phyloP scores from a whole-genome alignment of 2,329 filamentous ascomycete genomes.

The Cordyceps fumosorosea region DNA sequence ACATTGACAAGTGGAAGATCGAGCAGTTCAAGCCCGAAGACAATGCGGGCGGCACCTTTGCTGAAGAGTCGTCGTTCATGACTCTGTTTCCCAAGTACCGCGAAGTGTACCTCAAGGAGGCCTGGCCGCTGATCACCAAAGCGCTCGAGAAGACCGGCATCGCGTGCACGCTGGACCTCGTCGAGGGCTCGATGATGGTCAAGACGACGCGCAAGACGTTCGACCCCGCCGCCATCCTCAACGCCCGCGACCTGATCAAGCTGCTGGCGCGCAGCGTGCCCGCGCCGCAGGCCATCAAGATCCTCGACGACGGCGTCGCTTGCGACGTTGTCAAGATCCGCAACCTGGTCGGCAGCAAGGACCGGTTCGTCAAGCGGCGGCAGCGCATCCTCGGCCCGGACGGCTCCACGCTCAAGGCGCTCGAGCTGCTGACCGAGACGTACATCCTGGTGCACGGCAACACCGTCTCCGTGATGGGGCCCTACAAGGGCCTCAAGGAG shows the following conservation, averaged over 20 bases:
- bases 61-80: constrained; percentile 86
- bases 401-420: constrained; percentile 86
- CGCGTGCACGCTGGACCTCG: constrained; percentile 84
- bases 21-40: constrained; percentile 81
- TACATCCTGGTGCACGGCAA: constrained; percentile 97
- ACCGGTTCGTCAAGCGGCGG: constrained; percentile 88
- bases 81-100: constrained; percentile 93
- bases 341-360: constrained; percentile 84
- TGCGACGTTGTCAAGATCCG: constrained; percentile 96
- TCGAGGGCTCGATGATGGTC: constrained; percentile 94
- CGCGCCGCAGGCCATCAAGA: constrained; percentile 86
- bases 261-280: constrained; percentile 86
- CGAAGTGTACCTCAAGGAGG: constrained; percentile 86
- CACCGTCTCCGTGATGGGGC: constrained; percentile 86
- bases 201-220: constrained; percentile 89
- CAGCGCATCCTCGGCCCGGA: constrained; percentile 89
- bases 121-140: constrained; percentile 86
- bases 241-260: constrained; percentile 91
- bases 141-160: constrained; percentile 82
- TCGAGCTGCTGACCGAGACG: constrained; percentile 84
- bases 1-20: constrained; percentile 95
- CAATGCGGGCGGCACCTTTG: constrained; percentile 78
- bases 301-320: constrained; percentile 84
- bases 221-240: constrained; percentile 88
- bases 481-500: constrained; percentile 89